Evolutionary conservation across 2,329 filamentous ascomycete species (phyloP), one percentile per base, ranked within the genome.

Genomic region (Fusarium coicis): DNA sequence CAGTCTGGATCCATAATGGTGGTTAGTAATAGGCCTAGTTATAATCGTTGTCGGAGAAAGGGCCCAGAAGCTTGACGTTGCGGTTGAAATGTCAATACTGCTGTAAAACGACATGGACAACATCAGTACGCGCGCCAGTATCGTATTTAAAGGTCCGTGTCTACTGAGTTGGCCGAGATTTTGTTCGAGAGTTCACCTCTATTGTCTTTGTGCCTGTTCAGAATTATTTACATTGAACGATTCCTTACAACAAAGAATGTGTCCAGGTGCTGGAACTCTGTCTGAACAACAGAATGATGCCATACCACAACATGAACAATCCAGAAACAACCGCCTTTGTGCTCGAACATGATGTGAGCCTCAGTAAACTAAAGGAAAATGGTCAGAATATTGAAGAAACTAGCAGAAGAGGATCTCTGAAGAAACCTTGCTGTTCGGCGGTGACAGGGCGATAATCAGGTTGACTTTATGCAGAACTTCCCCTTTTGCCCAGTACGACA

Each of bases 51-150:
- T 15, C 4, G 7, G 3, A 1, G n/a, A 28, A 7, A n/a, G 10
- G 19, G 1, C 4, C 6, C 4, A 0, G 7, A 28, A 5, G 32
- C 0, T 26, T 21, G 10, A 4, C 7, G 14, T 49, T 10, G 7
- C 12, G 18, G 10, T 10, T 37, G 18, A 10, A 6, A 1, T 10
- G 23, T 16, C 7, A 11, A 37, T 10, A 28, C 14, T 12, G 7
- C 23, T 7, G 1, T 23, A 8, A 26, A 23, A 8, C 2, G 2
- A 19, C 15, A 8, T 37, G 10, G 14, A 11, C 2, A 7, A n/a
- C 11, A 26, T 21, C 2, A 4, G 28, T 18, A 7, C 5, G 10
- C 5, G 10, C 10, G 14, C 5, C 10, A 3, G 14, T 12, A 15
- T 39, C 4, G 10, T 53, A 28, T 53, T 53, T 28, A 53, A 53